Base-by-base conservation (phyloP, 1,139 yeast species). In the Hemisphaericaspora xylanilytica region DNA sequence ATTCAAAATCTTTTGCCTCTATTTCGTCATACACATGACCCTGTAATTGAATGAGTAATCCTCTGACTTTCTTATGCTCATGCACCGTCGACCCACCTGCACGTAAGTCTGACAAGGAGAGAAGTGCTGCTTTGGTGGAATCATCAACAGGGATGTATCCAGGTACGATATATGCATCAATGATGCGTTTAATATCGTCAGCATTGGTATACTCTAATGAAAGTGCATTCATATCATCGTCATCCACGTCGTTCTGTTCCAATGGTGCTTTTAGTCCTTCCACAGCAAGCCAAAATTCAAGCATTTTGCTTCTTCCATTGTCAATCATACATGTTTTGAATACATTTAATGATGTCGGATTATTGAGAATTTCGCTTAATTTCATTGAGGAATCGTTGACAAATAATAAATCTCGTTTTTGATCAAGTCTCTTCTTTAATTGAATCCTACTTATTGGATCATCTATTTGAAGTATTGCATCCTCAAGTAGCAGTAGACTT, bases 201-300 rank as follows among this genome's bases (percentile, higher is more conserved):
- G 66, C 56, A 35, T 67, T 71, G 0, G 75, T 60, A 47, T 73
- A 67, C 36, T 68, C 72, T 11, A 64, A 53, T 12, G 63, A 62
- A 14, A 69, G 44, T 2, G 62, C 51, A 25, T 62, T 45, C 8
- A 56, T 50, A 12, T 44, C 46, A 9, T 53, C 55, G 14, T 56
- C 44, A 20, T 49, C 65, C 8, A 52, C 56, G 44, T 55, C 17
- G 49, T 58, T 44, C n/a, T 74, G 81, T 43, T 84, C 92, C 18
- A 85, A 59, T 0, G 96, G 96, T 36, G 85, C 85, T 50, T 80
- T 78, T 28, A 86, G 69, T 1, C 74, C 68, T 45, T 87, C 86
- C 2, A 85, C 83, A 0, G 78, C 73, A 9, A 75, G 59, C 85
- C 90, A 87, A 44, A 80, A 81, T 34, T 78, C 80, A 3, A 87